phyloP scores from a whole-genome alignment of 139 green algal species.

The Chlorella sorokiniana region DNA sequence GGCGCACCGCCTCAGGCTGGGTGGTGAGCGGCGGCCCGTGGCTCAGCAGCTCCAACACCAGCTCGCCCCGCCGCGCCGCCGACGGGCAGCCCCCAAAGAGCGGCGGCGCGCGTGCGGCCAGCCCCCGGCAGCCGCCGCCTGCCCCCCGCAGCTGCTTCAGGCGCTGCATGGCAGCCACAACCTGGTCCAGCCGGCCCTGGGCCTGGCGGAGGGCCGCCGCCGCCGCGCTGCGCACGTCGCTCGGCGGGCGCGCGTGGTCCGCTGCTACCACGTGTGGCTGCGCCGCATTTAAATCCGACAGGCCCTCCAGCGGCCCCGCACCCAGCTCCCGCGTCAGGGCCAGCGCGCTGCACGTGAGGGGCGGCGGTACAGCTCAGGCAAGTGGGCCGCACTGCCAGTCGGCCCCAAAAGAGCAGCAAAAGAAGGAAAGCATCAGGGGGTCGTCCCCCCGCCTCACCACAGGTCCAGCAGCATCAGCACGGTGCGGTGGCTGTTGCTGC shows the following conservation, averaged over 20 bases:
- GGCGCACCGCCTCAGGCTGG: constrained; percentile 16
- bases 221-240: not conserved
- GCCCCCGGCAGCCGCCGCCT: not conserved
- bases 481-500: not conserved
- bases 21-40: not conserved
- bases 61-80: not conserved
- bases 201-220: not conserved
- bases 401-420: too few species aligned
- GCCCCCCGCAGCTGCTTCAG: constrained; percentile 20
- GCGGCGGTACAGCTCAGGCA: not conserved
- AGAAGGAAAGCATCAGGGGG: too few species aligned
- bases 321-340: constrained; percentile 15
- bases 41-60: constrained; percentile 5
- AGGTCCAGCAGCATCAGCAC: constrained; percentile 32
- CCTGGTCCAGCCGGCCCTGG: constrained; percentile 3
- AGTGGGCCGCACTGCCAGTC: too few species aligned
- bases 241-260: not conserved
- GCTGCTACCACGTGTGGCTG: not conserved
- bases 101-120: not conserved
- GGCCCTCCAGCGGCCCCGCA: not conserved
- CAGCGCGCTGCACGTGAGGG: not conserved
- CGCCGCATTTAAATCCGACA: not conserved
- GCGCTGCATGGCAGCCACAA: constrained; percentile 29
- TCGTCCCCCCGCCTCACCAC: not conserved
- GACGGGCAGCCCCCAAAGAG: constrained; percentile 16